Evolutionary conservation across 345 rosid genomes (phyloP), one percentile per base, ranked within the genome.

Genomic region (Brassica rapa): DNA sequence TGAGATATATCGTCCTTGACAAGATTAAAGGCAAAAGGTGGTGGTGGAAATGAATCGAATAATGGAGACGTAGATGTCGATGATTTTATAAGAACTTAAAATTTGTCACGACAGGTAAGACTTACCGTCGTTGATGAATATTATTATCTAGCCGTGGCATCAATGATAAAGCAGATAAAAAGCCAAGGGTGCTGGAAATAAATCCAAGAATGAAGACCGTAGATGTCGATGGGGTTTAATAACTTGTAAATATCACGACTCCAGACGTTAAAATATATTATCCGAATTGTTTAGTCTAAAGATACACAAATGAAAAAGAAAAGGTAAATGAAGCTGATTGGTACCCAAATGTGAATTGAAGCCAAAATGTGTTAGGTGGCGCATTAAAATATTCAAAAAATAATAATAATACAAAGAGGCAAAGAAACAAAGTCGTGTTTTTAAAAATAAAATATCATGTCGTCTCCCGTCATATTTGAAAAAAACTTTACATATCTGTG

Each of bases 381-480:
- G 15, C 32, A 73, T 62, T 68, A 51, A 55, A 68, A 25, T 11
- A 51, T 32, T 19, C 29, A 66, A 62, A 23, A 61, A 72, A 2
- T 57, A 21, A 16, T 57, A 19, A 7, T 5, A 57, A 33, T 29
- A 29, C 19, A 68, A 46, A 62, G 4, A 73, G n/a, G 10, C 35
- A 67, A 67, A 61, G 32, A 66, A 72, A 66, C 65, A 79, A 78
- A 73, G 78, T 79, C 82, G 66, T 70, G 57, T 12, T 51, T 67
- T 19, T 68, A 4, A 25, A 68, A 9, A 2, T 62, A 27, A 62
- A 65, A 41, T 61, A 62, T 60, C 71, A 53, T 39, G 16, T 62
- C 11, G 70, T 37, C 82, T 68, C 75, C 82, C 79, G 82, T 79
- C 82, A 68, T 79, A 68, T 68, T 79, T 73, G 82, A 79, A 79